Conservation (phyloP, 2,329 filamentous ascomycete species). For the Elsinoe necatrix region DNA sequence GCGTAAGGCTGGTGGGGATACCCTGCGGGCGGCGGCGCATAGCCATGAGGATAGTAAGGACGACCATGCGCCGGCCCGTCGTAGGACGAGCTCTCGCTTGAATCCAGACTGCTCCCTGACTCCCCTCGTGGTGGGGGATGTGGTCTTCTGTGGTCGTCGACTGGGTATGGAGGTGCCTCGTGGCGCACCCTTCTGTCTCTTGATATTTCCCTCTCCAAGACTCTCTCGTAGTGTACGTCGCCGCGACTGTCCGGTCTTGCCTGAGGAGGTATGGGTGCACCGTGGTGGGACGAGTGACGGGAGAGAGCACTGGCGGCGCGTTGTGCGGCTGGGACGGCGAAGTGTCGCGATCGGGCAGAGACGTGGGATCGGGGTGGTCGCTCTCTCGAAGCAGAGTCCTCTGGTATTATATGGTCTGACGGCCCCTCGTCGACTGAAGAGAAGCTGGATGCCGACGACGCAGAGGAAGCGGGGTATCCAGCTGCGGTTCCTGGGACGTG, state of each 20-base stretch:
- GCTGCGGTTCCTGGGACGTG: conserved; percentile 1
- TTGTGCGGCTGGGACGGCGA: not conserved
- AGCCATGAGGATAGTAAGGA: conserved; percentile 8
- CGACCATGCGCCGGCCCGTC: not conserved
- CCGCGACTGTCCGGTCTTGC: conserved; percentile 3
- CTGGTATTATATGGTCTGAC: conserved; percentile 5
- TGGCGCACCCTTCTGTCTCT: conserved; percentile 13
- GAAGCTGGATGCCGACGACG: conserved; percentile 6
- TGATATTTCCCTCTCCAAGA: conserved; percentile 4
- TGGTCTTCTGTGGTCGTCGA: conserved; percentile 7
- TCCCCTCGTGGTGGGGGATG: conserved; percentile 1
- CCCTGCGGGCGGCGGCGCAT: conserved; percentile 20
- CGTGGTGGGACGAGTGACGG: conserved; percentile 1
- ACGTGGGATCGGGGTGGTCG: conserved; percentile 1
- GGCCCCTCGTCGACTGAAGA: conserved; percentile 7
- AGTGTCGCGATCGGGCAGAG: conserved; percentile 3
- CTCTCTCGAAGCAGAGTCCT: conserved; percentile 11
- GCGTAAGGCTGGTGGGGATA: conserved; percentile 13
- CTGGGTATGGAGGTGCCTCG: conserved; percentile 10
- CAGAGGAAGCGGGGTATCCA: conserved; percentile 6
- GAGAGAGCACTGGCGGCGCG: conserved; percentile 2
- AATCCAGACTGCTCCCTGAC: conserved; percentile 12
- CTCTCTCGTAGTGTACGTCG: not conserved
- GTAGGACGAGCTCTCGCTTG: conserved; percentile 11
- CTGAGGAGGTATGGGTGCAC: not conserved